Evolutionary conservation across 352 stramenopile genomes (phyloP).

Genomic region (Pseudoperonospora humuli): DNA sequence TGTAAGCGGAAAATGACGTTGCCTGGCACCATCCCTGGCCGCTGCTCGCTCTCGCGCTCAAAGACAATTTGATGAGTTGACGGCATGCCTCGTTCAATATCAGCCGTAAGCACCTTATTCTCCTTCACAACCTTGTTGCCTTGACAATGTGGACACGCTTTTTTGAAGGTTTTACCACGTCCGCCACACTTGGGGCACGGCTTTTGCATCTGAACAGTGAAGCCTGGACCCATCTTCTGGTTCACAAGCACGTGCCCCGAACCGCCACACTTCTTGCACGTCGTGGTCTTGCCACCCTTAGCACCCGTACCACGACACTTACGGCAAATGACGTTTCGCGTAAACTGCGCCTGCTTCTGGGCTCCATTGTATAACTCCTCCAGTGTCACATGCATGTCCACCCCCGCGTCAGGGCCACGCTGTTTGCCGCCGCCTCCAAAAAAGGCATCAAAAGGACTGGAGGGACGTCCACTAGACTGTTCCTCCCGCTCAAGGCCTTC

Average conservation of each 20-base stretch:
- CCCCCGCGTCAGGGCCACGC: conserved; percentile 60
- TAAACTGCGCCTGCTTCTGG: conserved; percentile 61
- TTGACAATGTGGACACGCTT: conserved; percentile 88
- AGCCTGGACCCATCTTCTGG: conserved; percentile 75
- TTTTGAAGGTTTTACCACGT: conserved; percentile 92
- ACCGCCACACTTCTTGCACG: conserved; percentile 67
- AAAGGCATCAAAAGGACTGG: conserved; percentile 73
- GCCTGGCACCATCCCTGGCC: conserved; percentile 81
- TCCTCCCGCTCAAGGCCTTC: conserved; percentile 77
- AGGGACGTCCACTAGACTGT: conserved; percentile 34
- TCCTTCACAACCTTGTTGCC: conserved; percentile 78
- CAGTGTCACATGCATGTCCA: conserved; percentile 73
- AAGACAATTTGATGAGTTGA: conserved; percentile 83
- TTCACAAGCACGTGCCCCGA: conserved; percentile 69
- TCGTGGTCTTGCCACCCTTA: conserved; percentile 75
- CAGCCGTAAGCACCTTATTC: conserved; percentile 69
- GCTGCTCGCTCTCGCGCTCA: conserved; percentile 78
- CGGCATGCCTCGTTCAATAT: conserved; percentile 78
- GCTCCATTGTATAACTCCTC: conserved; percentile 84
- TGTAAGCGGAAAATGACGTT: conserved; percentile 94
- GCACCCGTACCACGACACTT: conserved; percentile 77
- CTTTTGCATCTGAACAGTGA: conserved; percentile 89
- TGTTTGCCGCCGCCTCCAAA: conserved; percentile 70
- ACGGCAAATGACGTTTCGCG: conserved; percentile 74
- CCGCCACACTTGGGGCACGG: conserved; percentile 72